These are phyloP conservation scores for Aquilaria agallochum DNA, from an alignment of 441 rosid species.

Conservation along the genomic window DNA sequence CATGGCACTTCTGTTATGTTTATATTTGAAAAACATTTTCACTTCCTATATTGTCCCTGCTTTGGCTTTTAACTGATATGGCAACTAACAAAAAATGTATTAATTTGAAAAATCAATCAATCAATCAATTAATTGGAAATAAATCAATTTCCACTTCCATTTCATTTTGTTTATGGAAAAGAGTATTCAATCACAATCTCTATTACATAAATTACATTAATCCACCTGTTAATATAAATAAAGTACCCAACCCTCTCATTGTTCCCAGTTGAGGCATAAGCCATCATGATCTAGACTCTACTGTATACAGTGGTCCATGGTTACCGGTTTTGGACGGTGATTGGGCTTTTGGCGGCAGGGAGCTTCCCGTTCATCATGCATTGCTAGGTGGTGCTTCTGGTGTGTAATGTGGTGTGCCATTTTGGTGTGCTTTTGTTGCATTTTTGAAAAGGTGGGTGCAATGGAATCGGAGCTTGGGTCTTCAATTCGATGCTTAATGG, in stretches of 20 bases:
- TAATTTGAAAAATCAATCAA: too few species aligned
- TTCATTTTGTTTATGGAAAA: too few species aligned
- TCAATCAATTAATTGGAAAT: too few species aligned
- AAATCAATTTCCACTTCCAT: too few species aligned
- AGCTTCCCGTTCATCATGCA: constrained; percentile 65
- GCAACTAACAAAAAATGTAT: too few species aligned
- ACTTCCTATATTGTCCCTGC: too few species aligned
- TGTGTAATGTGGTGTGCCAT: too few species aligned
- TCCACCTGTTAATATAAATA: constrained; percentile 66
- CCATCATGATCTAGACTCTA: constrained; percentile 54
- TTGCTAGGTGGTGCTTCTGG: constrained; percentile 34
- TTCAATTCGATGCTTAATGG: constrained; percentile 73
- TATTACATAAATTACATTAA: constrained; percentile 82
- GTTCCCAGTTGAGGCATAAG: neutral
- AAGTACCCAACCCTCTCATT: constrained; percentile 53
- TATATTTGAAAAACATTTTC: too few species aligned
- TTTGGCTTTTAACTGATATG: too few species aligned
- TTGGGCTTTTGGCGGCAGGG: constrained; percentile 58
- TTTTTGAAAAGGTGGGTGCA: too few species aligned
- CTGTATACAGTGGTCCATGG: constrained; percentile 71
- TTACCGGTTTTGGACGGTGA: constrained; percentile 84
- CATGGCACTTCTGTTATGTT: too few species aligned
- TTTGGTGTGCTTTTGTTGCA: too few species aligned
- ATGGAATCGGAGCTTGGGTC: constrained; percentile 47
- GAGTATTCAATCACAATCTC: constrained; percentile 17